Conservation (phyloP, 73 alveolate species). For the Paramecium biaurelia region DNA sequence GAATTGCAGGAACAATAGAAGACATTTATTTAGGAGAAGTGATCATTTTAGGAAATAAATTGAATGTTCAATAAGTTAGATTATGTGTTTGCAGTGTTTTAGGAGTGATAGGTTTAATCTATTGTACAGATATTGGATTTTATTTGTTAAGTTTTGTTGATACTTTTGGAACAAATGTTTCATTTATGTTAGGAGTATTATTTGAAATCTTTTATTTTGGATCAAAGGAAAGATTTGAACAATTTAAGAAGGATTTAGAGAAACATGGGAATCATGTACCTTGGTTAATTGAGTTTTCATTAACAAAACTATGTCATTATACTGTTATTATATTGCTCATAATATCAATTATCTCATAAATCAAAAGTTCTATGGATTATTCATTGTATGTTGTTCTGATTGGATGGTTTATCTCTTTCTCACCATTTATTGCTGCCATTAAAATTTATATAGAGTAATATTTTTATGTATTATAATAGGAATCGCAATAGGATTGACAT, state of each 20-base stretch:
- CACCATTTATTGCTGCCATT: constrained; percentile 22
- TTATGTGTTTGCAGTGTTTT: not conserved
- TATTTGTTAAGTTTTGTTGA: constrained; percentile 55
- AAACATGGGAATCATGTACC: not conserved
- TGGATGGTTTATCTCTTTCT: constrained; percentile 23
- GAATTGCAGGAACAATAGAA: constrained; percentile 62
- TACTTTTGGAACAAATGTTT: constrained; percentile 39
- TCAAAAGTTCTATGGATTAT: not conserved
- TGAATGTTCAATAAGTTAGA: constrained; percentile 44
- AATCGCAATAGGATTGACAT: not conserved
- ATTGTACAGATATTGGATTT: constrained; percentile 62
- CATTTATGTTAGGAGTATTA: not conserved
- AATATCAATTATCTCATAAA: not conserved
- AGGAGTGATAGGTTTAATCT: constrained; percentile 15
- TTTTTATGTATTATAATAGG: not conserved
- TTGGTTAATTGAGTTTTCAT: not conserved
- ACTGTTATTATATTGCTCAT: not conserved
- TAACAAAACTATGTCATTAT: not conserved
- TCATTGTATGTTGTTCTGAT: not conserved
- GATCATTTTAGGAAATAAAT: not conserved
- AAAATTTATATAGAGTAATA: not conserved
- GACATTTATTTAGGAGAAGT: constrained; percentile 49
- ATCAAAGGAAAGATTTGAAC: not conserved
- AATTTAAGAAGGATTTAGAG: not conserved
- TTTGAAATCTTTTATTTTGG: constrained; percentile 8